Evolutionary conservation across 176 grass and related monocot genomes (phyloP).

Genomic region (Bromus sterilis): DNA sequence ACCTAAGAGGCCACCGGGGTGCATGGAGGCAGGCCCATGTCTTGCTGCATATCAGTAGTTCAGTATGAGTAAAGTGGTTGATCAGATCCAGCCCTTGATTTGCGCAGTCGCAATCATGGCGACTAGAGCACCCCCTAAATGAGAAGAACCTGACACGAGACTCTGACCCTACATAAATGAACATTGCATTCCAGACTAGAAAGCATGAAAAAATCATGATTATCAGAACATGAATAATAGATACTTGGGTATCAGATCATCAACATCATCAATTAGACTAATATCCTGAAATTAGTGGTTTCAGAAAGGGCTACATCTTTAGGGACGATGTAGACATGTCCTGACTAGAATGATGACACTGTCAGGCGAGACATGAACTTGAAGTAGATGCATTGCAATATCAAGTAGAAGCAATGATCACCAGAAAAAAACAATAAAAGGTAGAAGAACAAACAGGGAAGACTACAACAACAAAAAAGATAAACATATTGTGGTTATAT

Average conservation of each 20-base stretch:
- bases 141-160: slow-evolving; percentile 42
- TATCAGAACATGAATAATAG: neutral
- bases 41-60: neutral
- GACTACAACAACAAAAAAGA: neutral
- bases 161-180: slow-evolving; percentile 33
- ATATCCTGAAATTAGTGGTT: neutral
- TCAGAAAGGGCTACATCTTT: neutral
- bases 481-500: neutral
- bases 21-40: neutral
- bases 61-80: neutral
- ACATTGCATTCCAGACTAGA: neutral
- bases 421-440: neutral
- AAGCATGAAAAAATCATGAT: neutral
- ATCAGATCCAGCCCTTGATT: slow-evolving; percentile 56
- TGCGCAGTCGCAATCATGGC: slow-evolving; percentile 36
- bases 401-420: neutral
- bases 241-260: too few species aligned
- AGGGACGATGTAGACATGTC: neutral
- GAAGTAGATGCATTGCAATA: neutral
- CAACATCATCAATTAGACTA: too few species aligned
- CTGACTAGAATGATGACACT: neutral
- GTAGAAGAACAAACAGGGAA: neutral
- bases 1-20: neutral
- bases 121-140: slow-evolving; percentile 63
- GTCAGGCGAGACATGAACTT: neutral